phyloP scores from a whole-genome alignment of 2,329 filamentous ascomycete genomes.

The Claviceps africana region DNA sequence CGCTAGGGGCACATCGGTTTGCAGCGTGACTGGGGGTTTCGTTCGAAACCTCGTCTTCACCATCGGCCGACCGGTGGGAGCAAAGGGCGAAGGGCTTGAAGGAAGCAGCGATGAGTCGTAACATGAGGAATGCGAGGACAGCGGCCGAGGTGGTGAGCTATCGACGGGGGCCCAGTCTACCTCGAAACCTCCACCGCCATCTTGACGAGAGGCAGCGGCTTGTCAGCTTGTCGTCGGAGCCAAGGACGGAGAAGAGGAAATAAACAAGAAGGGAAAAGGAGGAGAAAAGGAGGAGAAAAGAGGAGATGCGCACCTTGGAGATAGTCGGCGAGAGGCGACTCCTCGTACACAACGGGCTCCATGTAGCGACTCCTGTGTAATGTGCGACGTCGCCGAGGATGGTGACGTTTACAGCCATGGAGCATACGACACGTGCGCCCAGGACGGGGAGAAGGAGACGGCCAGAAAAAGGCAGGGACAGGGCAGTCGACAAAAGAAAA shows the following conservation, averaged over 20 bases:
- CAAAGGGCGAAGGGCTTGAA: constrained; percentile 36
- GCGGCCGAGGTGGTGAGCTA: constrained; percentile 19
- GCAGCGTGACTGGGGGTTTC: constrained; percentile 29
- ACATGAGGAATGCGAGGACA: constrained; percentile 13
- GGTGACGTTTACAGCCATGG: constrained; percentile 18
- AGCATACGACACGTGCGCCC: constrained; percentile 4
- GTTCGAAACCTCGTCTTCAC: constrained; percentile 39
- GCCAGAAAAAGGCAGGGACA: not conserved
- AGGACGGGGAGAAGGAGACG: not conserved
- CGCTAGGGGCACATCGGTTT: constrained; percentile 21
- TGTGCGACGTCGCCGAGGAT: constrained; percentile 13
- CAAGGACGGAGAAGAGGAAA: not conserved
- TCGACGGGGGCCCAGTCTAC: constrained; percentile 31
- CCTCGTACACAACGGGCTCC: constrained; percentile 79
- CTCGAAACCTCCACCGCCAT: constrained; percentile 34
- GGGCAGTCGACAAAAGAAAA: not conserved
- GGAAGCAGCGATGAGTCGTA: constrained; percentile 27
- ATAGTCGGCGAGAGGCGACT: constrained; percentile 78
- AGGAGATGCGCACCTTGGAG: constrained; percentile 55
- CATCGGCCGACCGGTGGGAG: constrained; percentile 40
- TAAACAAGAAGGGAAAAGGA: not conserved
- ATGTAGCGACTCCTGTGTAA: constrained; percentile 25
- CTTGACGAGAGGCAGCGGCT: constrained; percentile 10
- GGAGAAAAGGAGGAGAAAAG: not conserved
- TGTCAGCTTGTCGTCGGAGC: not conserved